These are phyloP conservation scores for Telfairia occidentalis DNA, from an alignment of 331 rosid species.

Conservation along the genomic window DNA sequence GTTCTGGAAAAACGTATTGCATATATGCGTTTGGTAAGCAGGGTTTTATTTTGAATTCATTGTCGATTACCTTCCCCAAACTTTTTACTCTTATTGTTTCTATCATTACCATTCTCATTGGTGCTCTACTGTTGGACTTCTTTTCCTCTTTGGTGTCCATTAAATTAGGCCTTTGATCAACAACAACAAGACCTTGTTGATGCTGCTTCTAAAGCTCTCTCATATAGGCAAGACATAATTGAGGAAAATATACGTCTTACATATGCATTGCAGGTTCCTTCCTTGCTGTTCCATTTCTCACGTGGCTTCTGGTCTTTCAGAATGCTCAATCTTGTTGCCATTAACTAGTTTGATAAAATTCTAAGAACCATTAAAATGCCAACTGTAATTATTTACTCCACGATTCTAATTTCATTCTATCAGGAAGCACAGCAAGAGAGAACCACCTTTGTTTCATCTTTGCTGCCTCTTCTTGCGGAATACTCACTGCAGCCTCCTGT, in stretches of 20 bases:
- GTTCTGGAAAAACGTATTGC: slow-evolving; percentile 90
- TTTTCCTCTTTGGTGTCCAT: slow-evolving; percentile 17
- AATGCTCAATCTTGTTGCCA: not conserved
- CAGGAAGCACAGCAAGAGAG: slow-evolving; percentile 97
- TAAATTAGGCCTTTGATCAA: slow-evolving; percentile 81
- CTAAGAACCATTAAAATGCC: slow-evolving; percentile 1
- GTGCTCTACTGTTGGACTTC: slow-evolving; percentile 5
- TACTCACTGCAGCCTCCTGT: slow-evolving; percentile 68
- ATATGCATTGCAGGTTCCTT: slow-evolving; percentile 61
- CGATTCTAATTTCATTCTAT: not conserved
- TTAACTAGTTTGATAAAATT: slow-evolving; percentile 1
- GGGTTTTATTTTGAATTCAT: not conserved
- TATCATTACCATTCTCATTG: slow-evolving; percentile 14
- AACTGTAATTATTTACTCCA: not conserved
- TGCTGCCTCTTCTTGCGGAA: slow-evolving; percentile 88
- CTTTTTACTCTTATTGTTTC: slow-evolving; percentile 10
- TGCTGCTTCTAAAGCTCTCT: slow-evolving; percentile 89
- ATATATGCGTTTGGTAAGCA: slow-evolving; percentile 91
- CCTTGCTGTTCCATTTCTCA: slow-evolving; percentile 1
- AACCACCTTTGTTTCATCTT: slow-evolving; percentile 67
- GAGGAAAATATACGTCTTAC: slow-evolving; percentile 88
- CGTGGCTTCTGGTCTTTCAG: slow-evolving; percentile 1
- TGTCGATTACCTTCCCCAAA: slow-evolving; percentile 5
- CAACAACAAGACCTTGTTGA: slow-evolving; percentile 97
- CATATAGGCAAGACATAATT: slow-evolving; percentile 82